phyloP scores from a whole-genome alignment of 306 rosid species.

The Cucumis melo region DNA sequence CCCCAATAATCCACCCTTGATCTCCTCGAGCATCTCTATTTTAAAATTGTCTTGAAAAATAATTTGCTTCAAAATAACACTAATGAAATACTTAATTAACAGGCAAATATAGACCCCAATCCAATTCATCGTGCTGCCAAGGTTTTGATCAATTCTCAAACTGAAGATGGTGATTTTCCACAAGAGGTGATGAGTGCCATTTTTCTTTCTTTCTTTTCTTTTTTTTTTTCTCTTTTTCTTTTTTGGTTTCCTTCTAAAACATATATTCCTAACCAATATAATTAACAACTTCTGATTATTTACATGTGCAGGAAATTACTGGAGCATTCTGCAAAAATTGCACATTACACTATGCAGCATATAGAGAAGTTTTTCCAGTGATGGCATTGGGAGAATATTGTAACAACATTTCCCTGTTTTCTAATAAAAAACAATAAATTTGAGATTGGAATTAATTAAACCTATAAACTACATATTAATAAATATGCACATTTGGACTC shows the following conservation, averaged over 20 bases:
- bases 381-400: conserved; percentile 66
- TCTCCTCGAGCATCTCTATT: no score
- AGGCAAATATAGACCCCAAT: conserved; percentile 22
- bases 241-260: no score
- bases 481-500: no score
- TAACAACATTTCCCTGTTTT: conserved; percentile 30
- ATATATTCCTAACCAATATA: no score
- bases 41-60: no score
- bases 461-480: background rate
- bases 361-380: conserved; percentile 54
- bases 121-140: conserved; percentile 31
- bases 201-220: no score
- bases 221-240: no score
- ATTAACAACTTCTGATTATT: no score
- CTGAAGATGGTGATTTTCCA: conserved; percentile 27
- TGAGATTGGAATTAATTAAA: background rate
- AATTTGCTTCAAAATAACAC: no score
- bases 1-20: no score
- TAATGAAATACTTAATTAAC: background rate
- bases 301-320: conserved; percentile 14
- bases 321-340: conserved; percentile 50
- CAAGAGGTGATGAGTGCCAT: conserved; percentile 12
- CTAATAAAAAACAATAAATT: background rate
- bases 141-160: conserved; percentile 23
- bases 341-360: conserved; percentile 57